These are phyloP conservation scores for Vigna nakashimae DNA, from an alignment of 306 rosid species.

Conservation along the genomic window DNA sequence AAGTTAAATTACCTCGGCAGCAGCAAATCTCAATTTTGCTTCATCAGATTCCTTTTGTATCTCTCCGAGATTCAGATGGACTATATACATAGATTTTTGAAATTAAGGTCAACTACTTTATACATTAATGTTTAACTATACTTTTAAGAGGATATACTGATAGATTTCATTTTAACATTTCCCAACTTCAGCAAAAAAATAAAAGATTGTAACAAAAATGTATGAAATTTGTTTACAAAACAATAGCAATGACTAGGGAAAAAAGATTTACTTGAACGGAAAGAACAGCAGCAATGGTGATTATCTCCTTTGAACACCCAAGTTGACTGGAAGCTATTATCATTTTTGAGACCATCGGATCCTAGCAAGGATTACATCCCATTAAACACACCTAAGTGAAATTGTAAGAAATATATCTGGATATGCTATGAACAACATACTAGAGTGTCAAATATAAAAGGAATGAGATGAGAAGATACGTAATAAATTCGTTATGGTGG, in stretches of 20 bases:
- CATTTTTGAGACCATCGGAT: slow-evolving; percentile 96
- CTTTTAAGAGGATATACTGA: slow-evolving; percentile 11
- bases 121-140: slow-evolving; percentile 20
- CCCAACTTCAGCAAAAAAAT: neutral
- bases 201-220: slow-evolving; percentile 15
- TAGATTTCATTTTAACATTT: slow-evolving; percentile 31
- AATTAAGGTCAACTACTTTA: slow-evolving; percentile 43
- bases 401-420: slow-evolving; percentile 22
- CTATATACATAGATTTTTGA: slow-evolving; percentile 1
- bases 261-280: slow-evolving; percentile 79
- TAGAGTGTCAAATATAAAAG: too few species aligned
- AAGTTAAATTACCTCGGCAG: too few species aligned
- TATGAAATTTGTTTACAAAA: slow-evolving; percentile 10
- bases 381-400: slow-evolving; percentile 22
- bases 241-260: slow-evolving; percentile 4
- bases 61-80: too few species aligned
- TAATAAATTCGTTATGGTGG: neutral
- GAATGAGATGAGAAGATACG: too few species aligned
- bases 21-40: too few species aligned
- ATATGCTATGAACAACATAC: neutral
- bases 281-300: slow-evolving; percentile 87
- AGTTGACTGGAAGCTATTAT: slow-evolving; percentile 77
- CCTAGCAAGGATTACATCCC: slow-evolving; percentile 54
- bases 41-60: too few species aligned
- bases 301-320: slow-evolving; percentile 94